Evolutionary conservation across 1,284 basidiomycete genomes (phyloP), one percentile per base, ranked within the genome.

Genomic region (Ceratobasidium sp.): DNA sequence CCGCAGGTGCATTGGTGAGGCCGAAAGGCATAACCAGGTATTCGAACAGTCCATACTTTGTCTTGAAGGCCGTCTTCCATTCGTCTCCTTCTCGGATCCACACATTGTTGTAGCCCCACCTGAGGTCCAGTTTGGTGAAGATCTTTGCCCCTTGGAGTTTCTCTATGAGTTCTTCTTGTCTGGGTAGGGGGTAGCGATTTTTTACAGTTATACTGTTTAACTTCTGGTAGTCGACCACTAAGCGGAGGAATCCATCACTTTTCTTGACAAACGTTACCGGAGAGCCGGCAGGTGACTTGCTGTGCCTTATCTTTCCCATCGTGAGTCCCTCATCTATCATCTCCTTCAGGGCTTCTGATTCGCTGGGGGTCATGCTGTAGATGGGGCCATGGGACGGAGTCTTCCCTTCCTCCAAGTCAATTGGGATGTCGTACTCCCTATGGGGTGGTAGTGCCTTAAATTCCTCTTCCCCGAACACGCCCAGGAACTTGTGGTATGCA

Each of bases 231-330:
- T 88, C 84, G 1, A 85, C 81, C 63, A 83, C 84, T 0, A 85
- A 79, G 0, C 82, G 78, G 0, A 83, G 75, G 0, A 76, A 65
- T 1, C 84, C 83, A 75, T 84, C 82, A 77, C 86, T 86, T 77
- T 87, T 86, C 61, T 81, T 81, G 39, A 85, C 81, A 75, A 87
- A 88, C 0, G 88, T 80, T 43, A 87, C 78, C n/a, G 49, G 4
- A 9, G 49, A 7, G 6, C 19, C 49, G 7, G 49, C 49, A n/a
- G 49, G n/a, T 1, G 13, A 53, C 9, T n/a, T 53, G 8, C 49
- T 53, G 22, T 53, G 49, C 1, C 13, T 13, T n/a, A 53, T 53
- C 24, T n/a, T 53, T 19, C 49, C 13, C 1, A 9, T 53, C 1
- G 49, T n/a, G 9, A 53, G 8, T 4, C 24, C 24, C 22, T 53